Evolutionary conservation across 345 rosid genomes (phyloP).

Genomic region (Rhizophora apiculata): DNA sequence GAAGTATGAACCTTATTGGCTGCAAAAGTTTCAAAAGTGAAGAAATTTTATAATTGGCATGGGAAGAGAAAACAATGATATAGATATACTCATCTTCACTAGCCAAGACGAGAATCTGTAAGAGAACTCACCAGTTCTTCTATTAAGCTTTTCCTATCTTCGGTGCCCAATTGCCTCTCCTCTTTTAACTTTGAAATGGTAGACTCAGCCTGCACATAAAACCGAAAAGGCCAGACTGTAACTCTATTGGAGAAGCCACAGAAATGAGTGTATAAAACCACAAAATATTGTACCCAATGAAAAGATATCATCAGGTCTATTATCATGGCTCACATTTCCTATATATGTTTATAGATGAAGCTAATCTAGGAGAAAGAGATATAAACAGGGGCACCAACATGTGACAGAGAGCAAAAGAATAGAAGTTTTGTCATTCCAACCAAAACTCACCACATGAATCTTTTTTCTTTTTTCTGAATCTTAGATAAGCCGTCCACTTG

Average conservation of each 20-base stretch:
- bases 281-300: neutral
- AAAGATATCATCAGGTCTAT: neutral
- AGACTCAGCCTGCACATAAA: slow-evolving; percentile 58
- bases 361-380: too few species aligned
- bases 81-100: neutral
- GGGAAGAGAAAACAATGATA: neutral
- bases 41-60: neutral
- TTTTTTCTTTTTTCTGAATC: too few species aligned
- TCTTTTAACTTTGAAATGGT: slow-evolving; percentile 66
- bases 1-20: too few species aligned
- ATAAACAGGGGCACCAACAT: too few species aligned
- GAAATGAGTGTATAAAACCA: neutral
- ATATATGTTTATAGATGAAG: too few species aligned
- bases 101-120: neutral
- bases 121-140: slow-evolving; percentile 58
- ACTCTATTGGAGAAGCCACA: neutral
- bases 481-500: too few species aligned
- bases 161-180: slow-evolving; percentile 47
- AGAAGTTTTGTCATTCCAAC: too few species aligned
- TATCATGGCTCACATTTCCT: too few species aligned
- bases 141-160: slow-evolving; percentile 46
- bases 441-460: too few species aligned
- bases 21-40: neutral
- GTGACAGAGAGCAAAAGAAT: too few species aligned
- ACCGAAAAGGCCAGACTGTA: neutral